Evolutionary conservation across 768 basidiomycete species (phyloP).

Genomic region (Hericium alpestre): DNA sequence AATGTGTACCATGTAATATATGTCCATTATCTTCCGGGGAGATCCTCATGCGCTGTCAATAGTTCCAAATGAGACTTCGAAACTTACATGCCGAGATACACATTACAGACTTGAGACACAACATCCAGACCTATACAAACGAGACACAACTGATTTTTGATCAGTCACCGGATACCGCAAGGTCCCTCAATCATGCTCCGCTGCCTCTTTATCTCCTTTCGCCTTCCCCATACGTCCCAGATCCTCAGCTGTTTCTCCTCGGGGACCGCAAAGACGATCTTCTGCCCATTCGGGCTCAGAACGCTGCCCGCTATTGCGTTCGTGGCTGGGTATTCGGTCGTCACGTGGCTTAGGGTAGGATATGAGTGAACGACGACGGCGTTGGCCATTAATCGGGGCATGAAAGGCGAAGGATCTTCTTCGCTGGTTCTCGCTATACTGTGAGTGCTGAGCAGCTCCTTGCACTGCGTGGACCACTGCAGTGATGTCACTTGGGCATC

Average conservation of each 20-base stretch:
- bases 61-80: no score
- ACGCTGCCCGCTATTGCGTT: constrained; percentile 33
- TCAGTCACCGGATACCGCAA: constrained; percentile 1
- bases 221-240: constrained; percentile 46
- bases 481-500: constrained; percentile 58
- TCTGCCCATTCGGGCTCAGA: constrained; percentile 40
- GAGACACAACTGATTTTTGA: no score
- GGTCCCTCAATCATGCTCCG: constrained; percentile 1
- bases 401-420: constrained; percentile 2
- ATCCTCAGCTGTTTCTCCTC: constrained; percentile 58
- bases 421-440: constrained; percentile 21
- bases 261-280: constrained; percentile 48
- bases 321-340: not conserved
- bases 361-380: constrained; percentile 43
- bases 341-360: constrained; percentile 33
- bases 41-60: no score
- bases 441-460: constrained; percentile 80
- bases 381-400: constrained; percentile 16
- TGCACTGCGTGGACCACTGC: constrained; percentile 69
- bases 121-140: no score
- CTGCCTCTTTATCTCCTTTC: constrained; percentile 13
- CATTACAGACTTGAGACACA: no score
- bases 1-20: no score
- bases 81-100: no score
- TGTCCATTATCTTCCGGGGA: no score